Evolutionary conservation across 2,329 filamentous ascomycete genomes (phyloP).

Genomic region (Clonostachys sp.): DNA sequence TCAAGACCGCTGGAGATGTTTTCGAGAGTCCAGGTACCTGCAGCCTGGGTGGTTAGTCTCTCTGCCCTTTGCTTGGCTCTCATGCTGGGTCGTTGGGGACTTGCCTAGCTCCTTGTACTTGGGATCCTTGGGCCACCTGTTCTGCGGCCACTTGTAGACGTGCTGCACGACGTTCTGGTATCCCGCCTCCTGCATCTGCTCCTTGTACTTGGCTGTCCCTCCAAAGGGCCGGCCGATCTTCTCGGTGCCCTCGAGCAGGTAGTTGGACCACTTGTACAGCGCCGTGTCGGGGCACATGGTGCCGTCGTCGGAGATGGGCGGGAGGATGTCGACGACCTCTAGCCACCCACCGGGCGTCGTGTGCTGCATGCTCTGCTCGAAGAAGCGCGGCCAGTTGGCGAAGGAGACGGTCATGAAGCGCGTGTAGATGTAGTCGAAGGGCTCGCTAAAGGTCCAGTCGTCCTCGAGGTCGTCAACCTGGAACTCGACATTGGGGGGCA

Average conservation of each 20-base stretch:
- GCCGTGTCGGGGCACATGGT: conserved; percentile 7
- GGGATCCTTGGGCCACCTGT: conserved; percentile 45
- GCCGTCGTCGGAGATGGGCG: conserved; percentile 14
- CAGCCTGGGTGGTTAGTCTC: conserved; percentile 19
- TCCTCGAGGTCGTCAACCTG: conserved; percentile 29
- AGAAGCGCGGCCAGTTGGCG: conserved; percentile 13
- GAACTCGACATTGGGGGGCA: conserved; percentile 41
- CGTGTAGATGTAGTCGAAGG: conserved; percentile 28
- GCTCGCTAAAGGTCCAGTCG: conserved; percentile 21
- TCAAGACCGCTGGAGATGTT: conserved; percentile 25
- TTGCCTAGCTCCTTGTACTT: conserved; percentile 46
- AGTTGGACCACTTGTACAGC: conserved; percentile 10
- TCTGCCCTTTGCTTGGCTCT: conserved; percentile 22
- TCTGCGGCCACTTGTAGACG: conserved; percentile 34
- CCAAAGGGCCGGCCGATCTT: conserved; percentile 10
- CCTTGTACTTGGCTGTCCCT: not conserved
- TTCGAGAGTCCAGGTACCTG: conserved; percentile 17
- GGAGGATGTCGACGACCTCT: conserved; percentile 47
- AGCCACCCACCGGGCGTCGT: conserved; percentile 51
- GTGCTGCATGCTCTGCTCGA: conserved; percentile 17
- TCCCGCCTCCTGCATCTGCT: conserved; percentile 10
- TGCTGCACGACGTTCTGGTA: conserved; percentile 9
- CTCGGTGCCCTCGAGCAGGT: conserved; percentile 12
- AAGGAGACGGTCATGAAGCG: conserved; percentile 23
- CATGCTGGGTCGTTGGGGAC: not conserved